Percentiles rank a stretch among this genome's conserved stretches.
These are phyloP conservation scores for Spinacia oleracea DNA, from an alignment of 179 eudicot species.

Conservation along the genomic window DNA sequence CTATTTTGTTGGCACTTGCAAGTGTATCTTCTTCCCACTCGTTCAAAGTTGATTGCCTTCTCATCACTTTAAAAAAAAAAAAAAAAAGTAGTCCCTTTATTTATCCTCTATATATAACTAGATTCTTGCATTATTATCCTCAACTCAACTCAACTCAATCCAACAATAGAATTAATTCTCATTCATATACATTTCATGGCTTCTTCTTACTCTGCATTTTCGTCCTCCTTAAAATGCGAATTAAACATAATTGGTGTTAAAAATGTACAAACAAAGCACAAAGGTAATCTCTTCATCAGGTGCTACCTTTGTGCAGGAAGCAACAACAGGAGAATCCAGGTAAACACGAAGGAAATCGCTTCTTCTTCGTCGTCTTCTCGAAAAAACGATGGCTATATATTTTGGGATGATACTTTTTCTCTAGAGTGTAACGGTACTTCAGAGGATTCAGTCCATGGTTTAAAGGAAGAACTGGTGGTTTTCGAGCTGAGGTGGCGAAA, in stretches of 20 bases:
- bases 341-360: slow-evolving; percentile 44
- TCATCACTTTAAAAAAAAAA: not conserved
- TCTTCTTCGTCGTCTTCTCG: no score
- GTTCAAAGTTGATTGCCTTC: slow-evolving; percentile 7
- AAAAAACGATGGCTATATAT: slow-evolving; percentile 25
- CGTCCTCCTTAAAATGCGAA: slow-evolving; percentile 40
- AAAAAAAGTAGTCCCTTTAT: not conserved
- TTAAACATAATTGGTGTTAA: slow-evolving; percentile 48
- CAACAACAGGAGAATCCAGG: slow-evolving; percentile 40
- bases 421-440: slow-evolving; percentile 49
- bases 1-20: slow-evolving; percentile 17
- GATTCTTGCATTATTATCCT: not conserved
- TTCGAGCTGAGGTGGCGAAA: slow-evolving; percentile 47
- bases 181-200: slow-evolving; percentile 5
- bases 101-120: slow-evolving; percentile 2
- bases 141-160: not conserved
- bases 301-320: slow-evolving; percentile 49
- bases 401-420: slow-evolving; percentile 50
- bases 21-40: slow-evolving; percentile 4
- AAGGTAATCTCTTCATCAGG: slow-evolving; percentile 42
- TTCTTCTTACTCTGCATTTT: not conserved
- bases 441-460: slow-evolving; percentile 28
- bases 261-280: slow-evolving; percentile 34
- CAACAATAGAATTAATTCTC: not conserved
- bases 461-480: slow-evolving; percentile 31